phyloP scores from a whole-genome alignment of 441 rosid genomes.

The Gossypium schwendimanii region DNA sequence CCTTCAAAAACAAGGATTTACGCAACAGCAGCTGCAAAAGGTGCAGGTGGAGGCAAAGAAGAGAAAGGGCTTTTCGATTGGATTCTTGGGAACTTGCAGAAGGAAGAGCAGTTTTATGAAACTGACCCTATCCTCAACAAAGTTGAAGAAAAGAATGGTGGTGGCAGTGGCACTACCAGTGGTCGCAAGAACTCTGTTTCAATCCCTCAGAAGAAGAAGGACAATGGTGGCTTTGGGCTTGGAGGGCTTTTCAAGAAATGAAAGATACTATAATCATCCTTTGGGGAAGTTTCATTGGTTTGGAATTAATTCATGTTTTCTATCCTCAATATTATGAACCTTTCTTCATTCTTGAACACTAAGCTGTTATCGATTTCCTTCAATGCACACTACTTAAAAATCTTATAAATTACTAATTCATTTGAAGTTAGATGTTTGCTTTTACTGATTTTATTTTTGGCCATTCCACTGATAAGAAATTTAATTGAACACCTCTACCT shows the following conservation, averaged over 20 bases:
- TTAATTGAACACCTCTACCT: not conserved
- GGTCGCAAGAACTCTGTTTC: slow-evolving; percentile 43
- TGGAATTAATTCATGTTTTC: not conserved
- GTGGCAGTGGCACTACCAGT: slow-evolving; percentile 13
- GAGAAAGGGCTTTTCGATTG: slow-evolving; percentile 53
- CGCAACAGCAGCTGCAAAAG: slow-evolving; percentile 49
- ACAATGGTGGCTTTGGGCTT: slow-evolving; percentile 23
- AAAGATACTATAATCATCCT: not conserved
- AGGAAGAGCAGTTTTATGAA: slow-evolving; percentile 61
- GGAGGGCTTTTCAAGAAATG: slow-evolving; percentile 53
- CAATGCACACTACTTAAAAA: not conserved
- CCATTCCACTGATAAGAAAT: not conserved
- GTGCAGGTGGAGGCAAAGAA: slow-evolving; percentile 37
- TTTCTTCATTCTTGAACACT: slow-evolving; percentile 18
- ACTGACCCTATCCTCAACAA: slow-evolving; percentile 56
- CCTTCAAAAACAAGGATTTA: slow-evolving; percentile 38
- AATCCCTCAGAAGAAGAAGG: slow-evolving; percentile 51
- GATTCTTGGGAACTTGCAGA: slow-evolving; percentile 40
- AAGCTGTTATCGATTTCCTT: slow-evolving; percentile 11
- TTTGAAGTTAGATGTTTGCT: not conserved
- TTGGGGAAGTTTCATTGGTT: not conserved
- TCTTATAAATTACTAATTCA: not conserved
- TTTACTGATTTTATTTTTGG: not conserved
- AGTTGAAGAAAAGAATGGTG: slow-evolving; percentile 33
- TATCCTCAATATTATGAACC: not conserved